Percentiles rank a stretch among this genome's conserved stretches.
phyloP scores from a whole-genome alignment of 2,329 filamentous ascomycete genomes.

The Akanthomyces lecanii region DNA sequence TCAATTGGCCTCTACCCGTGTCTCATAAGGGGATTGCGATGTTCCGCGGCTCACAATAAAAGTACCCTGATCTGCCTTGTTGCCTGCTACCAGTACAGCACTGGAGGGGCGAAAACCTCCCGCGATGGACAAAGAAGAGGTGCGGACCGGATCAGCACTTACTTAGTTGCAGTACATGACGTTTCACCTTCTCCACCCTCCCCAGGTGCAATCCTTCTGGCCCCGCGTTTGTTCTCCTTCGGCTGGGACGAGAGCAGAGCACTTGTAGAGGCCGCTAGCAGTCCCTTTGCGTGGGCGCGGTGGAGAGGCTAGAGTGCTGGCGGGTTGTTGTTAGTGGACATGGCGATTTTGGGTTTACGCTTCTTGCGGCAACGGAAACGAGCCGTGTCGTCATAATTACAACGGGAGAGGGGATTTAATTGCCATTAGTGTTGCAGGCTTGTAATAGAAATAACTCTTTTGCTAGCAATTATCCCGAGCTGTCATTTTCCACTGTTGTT shows the following conservation, averaged over 20 bases:
- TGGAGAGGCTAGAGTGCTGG: not conserved
- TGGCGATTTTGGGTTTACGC: not conserved
- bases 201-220: not conserved
- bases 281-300: not conserved
- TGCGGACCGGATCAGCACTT: too few relatives aligned
- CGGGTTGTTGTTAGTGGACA: not conserved
- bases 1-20: not conserved
- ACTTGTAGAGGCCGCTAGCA: not conserved
- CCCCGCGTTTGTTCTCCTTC: not conserved
- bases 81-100: too few relatives aligned
- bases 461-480: not conserved
- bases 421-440: not conserved
- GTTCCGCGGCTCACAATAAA: not conserved
- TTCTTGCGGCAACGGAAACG: not conserved
- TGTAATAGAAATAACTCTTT: not conserved
- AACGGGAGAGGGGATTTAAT: not conserved
- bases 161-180: not conserved
- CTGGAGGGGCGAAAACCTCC: too few relatives aligned
- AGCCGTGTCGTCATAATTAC: conserved; percentile 7
- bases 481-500: not conserved
- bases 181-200: not conserved
- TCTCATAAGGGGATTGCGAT: not conserved
- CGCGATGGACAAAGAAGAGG: not conserved
- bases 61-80: not conserved
- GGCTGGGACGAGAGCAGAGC: too few relatives aligned